These are phyloP conservation scores for Populus trichocarpa DNA, from an alignment of 441 rosid genomes.

Conservation along the genomic window DNA sequence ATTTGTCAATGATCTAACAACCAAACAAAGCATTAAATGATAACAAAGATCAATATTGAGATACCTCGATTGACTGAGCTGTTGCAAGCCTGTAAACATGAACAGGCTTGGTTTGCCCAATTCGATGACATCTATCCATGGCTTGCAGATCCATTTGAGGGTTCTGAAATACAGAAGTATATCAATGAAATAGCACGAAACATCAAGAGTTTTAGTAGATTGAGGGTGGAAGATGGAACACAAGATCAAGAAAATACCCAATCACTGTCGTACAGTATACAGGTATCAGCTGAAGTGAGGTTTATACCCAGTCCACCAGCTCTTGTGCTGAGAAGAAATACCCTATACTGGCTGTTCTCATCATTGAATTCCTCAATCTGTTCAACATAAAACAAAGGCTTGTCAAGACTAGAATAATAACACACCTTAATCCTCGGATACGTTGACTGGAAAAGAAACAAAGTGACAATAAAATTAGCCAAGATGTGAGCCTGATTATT, in stretches of 20 bases:
- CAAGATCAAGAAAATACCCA: slow-evolving; percentile 55
- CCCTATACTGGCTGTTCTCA: slow-evolving; percentile 56
- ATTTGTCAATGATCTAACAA: slow-evolving; percentile 16
- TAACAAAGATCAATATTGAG: neutral
- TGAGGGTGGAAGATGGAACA: neutral
- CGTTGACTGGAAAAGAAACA: neutral
- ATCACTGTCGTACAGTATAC: slow-evolving; percentile 95
- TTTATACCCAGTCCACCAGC: slow-evolving; percentile 99
- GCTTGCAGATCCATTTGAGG: slow-evolving; percentile 99
- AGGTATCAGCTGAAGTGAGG: slow-evolving; percentile 95
- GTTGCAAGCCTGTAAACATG: slow-evolving; percentile 97
- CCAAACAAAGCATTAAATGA: neutral
- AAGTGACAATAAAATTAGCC: neutral
- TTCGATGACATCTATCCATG: slow-evolving; percentile 99
- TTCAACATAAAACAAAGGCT: slow-evolving; percentile 6
- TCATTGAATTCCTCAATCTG: slow-evolving; percentile 87
- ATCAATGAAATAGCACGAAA: slow-evolving; percentile 4
- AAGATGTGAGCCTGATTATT: neutral
- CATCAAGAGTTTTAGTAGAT: neutral
- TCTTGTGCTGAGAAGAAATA: slow-evolving; percentile 94
- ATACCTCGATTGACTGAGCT: slow-evolving; percentile 91
- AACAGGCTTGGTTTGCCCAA: slow-evolving; percentile 98
- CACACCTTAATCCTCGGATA: neutral
- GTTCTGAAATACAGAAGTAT: slow-evolving; percentile 46
- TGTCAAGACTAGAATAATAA: neutral